Evolutionary conservation across 192 early-diverging fungal species (phyloP).

Genomic region (Coemansia aciculifera): DNA sequence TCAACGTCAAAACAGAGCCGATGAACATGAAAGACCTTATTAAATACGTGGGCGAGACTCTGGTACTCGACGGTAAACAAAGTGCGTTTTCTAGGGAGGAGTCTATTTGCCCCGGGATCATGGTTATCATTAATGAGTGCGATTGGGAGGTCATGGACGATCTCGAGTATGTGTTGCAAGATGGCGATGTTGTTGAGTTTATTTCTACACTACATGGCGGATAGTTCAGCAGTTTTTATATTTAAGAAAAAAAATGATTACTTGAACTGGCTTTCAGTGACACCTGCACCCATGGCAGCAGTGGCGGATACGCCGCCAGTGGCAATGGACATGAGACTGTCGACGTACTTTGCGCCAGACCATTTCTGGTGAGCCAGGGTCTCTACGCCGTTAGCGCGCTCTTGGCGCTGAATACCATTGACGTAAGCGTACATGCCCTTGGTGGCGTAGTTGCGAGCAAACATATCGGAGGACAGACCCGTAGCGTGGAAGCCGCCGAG

Average conservation of each 20-base stretch:
- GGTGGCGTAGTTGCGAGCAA: conserved; percentile 84
- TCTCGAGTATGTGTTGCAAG: conserved; percentile 75
- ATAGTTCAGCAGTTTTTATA: conserved; percentile 24
- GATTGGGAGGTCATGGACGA: conserved; percentile 97
- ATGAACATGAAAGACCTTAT: conserved; percentile 71
- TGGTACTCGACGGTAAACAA: conserved; percentile 70
- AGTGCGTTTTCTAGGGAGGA: conserved; percentile 83
- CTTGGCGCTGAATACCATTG: conserved; percentile 86
- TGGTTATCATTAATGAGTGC: conserved; percentile 90
- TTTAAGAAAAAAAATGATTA: neutral
- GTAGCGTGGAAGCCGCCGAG: conserved; percentile 93
- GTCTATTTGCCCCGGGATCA: conserved; percentile 89
- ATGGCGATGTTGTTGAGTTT: conserved; percentile 84
- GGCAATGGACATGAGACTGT: conserved; percentile 89
- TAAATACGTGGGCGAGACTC: conserved; percentile 62
- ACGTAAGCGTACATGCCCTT: conserved; percentile 96
- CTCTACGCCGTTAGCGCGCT: conserved; percentile 87
- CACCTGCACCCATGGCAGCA: conserved; percentile 93
- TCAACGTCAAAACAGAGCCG: conserved; percentile 23
- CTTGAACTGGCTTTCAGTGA: conserved; percentile 82
- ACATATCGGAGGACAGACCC: conserved; percentile 80
- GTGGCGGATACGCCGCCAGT: conserved; percentile 91
- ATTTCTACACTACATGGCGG: conserved; percentile 99
- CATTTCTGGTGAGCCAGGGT: conserved; percentile 92
- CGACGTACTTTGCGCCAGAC: conserved; percentile 90